Base-by-base conservation (phyloP, 345 rosid genomes). In the Pistacia integerrima region DNA sequence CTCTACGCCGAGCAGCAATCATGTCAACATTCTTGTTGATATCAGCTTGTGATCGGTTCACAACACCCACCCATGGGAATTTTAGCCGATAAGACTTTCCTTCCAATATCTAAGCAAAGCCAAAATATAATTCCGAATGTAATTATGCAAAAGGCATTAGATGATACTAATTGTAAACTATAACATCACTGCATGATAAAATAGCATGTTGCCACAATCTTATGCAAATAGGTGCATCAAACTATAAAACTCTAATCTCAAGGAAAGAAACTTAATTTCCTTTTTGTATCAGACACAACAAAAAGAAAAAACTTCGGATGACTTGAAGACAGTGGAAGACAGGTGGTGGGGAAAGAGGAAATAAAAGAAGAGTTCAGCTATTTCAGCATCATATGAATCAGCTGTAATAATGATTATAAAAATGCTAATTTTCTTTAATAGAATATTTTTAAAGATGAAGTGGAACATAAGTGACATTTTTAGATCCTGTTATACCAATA, bases 41-140 rank as follows among this genome's bases (percentile, higher is more conserved):
- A 87, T 96, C 99, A 49, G 93, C 94, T 92, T 96, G 99, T 38
- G 99, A 96, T 62, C 99, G 97, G 72, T 96, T 96, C 75, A 96
- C 99, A 46, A 96, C 98, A 83, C 99, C 99, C 81, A 96, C 84
- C 99, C 99, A 96, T 44, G 99, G 98, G 85, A 84, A 96, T 64
- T 96, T 96, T 55, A 96, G 89, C 77, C 92, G 90, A 74, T 86
- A 93, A 8, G 97, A 70, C 87, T 82, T 94, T 75, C 99, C 99
- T 86, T 96, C 99, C 86, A 96, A 70, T 44, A 93, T 94, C 99
- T 96, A 78, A 36, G 57, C 59, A 82, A 82, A 73, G 63, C 74
- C 73, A 77, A 74, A 77, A 68, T 51, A 70, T 44, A 36, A 49
- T 28, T 62, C 70, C 77, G 69, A 54, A 60, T 49, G 46, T 28